Percentiles rank a stretch among this genome's conserved stretches.
Evolutionary conservation across 2,329 filamentous ascomycete genomes (phyloP).

Genomic region (Periconia sp.): DNA sequence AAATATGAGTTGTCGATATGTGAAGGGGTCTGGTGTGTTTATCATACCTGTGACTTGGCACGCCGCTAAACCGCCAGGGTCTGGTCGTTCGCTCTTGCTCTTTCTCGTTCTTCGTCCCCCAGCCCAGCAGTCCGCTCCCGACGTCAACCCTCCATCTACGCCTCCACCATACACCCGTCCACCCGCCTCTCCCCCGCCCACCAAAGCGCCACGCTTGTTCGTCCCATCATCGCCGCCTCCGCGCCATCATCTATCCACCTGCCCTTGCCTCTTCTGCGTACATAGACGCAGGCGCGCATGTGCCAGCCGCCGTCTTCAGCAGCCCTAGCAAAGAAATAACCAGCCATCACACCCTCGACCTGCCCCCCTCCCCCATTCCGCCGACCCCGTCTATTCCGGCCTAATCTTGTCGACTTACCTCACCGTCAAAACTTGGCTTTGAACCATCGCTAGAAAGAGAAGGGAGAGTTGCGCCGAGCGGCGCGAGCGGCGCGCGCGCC

Average conservation of each 20-base stretch:
- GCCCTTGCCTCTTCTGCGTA: background rate
- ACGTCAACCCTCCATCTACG: background rate
- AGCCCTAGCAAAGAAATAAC: background rate
- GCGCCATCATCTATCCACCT: background rate
- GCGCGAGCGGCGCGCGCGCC: constrained; percentile 35
- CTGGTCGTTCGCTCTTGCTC: background rate
- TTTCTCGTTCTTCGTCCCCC: background rate
- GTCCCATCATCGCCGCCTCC: background rate
- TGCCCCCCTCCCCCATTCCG: background rate
- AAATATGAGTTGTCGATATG: too few relatives aligned
- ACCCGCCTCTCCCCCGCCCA: background rate
- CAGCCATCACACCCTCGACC: background rate
- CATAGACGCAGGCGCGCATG: background rate
- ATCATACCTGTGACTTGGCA: background rate
- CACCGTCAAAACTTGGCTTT: background rate
- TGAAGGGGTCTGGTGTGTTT: too few relatives aligned
- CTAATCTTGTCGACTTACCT: background rate
- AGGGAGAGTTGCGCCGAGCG: constrained; percentile 16
- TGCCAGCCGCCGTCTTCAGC: background rate
- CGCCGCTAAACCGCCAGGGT: background rate
- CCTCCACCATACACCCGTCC: background rate
- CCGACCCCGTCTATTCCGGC: background rate
- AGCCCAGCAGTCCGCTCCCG: background rate
- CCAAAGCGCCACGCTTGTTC: background rate
- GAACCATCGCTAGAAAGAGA: constrained; percentile 1